phyloP scores from a whole-genome alignment of 345 rosid species.

The Gossypium longicalyx region DNA sequence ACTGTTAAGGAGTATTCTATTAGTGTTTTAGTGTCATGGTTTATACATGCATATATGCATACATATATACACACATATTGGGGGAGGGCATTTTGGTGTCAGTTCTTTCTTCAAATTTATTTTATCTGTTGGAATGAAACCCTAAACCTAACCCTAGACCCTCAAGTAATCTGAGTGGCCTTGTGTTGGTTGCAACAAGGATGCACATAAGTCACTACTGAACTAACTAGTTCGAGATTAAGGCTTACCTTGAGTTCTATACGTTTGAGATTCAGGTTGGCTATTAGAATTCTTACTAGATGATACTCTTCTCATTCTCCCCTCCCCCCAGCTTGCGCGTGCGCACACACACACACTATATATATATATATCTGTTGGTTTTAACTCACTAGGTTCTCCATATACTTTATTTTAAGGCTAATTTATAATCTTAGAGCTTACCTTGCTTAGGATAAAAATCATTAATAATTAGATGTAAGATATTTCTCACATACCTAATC shows the following conservation, averaged over 20 bases:
- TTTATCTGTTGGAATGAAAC: background rate
- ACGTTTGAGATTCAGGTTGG: background rate
- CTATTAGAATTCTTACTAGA: background rate
- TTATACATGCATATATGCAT: background rate
- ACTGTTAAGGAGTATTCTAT: too few species aligned
- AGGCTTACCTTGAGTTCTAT: background rate
- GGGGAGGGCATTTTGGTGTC: background rate
- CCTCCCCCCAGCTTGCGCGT: too few species aligned
- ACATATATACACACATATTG: background rate
- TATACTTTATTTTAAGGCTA: background rate
- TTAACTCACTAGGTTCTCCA: background rate
- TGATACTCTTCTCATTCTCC: background rate
- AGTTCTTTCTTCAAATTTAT: background rate
- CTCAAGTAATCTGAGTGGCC: background rate
- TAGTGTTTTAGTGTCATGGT: too few species aligned
- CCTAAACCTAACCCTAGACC: background rate
- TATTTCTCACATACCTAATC: slow-evolving; percentile 1
- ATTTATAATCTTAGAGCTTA: background rate
- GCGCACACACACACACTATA: background rate
- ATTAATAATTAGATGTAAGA: background rate
- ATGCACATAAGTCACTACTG: background rate
- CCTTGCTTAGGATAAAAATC: background rate
- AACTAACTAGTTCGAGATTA: background rate
- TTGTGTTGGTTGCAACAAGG: background rate
- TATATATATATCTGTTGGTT: background rate